These are phyloP conservation scores for Cephaloascus albidus DNA, from an alignment of 805 yeast genomes.

Conservation along the genomic window DNA sequence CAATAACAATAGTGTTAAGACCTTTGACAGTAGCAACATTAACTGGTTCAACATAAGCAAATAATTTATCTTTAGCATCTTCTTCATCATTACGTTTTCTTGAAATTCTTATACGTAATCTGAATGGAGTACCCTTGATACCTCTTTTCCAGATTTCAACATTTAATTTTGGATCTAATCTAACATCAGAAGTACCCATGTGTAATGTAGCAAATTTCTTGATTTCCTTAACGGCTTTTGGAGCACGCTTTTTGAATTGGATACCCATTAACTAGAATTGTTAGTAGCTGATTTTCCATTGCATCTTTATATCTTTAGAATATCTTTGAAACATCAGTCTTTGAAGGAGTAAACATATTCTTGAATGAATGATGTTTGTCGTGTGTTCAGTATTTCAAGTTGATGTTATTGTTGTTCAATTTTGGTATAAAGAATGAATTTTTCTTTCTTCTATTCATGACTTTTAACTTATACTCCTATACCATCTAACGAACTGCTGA, in stretches of 20 bases:
- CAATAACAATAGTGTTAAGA: conserved; percentile 95
- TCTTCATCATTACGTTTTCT: conserved; percentile 99
- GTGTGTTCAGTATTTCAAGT: too few species aligned
- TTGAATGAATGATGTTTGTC: too few species aligned
- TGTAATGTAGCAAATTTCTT: conserved; percentile 97
- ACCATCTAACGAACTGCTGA: too few species aligned
- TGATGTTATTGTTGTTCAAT: too few species aligned
- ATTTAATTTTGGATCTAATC: conserved; percentile 98
- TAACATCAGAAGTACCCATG: conserved; percentile 99
- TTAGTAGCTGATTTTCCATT: too few species aligned
- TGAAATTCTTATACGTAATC: conserved; percentile 97
- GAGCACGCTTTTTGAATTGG: conserved; percentile 99
- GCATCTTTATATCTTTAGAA: too few species aligned
- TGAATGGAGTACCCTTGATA: conserved; percentile 97
- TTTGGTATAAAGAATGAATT: too few species aligned
- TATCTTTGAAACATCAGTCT: too few species aligned
- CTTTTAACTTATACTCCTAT: too few species aligned
- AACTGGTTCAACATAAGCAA: conserved; percentile 97
- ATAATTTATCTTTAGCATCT: conserved; percentile 95
- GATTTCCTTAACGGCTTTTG: conserved; percentile 98
- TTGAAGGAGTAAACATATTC: too few species aligned
- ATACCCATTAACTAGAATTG: conserved; percentile 85
- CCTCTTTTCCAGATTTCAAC: conserved; percentile 99
- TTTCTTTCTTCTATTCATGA: too few species aligned
- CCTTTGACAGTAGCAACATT: conserved; percentile 93